A percentile compares a stretch with the other conserved stretches of the same genome.
These are phyloP conservation scores for Wickerhamomyces bisporus DNA, from an alignment of 805 yeast species.

Conservation along the genomic window DNA sequence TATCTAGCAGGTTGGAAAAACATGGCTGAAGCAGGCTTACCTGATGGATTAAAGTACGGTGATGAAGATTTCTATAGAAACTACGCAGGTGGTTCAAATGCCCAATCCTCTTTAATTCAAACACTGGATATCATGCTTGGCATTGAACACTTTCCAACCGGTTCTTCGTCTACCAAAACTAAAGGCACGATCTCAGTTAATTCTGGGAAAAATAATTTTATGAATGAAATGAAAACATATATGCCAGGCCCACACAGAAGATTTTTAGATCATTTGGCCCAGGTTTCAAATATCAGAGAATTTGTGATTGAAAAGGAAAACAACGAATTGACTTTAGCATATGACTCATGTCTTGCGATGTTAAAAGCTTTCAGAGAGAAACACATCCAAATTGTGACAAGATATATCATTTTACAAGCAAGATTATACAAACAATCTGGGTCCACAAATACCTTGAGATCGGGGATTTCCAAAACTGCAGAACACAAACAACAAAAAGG, in stretches of 20 bases:
- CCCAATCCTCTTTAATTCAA: constrained; percentile 87
- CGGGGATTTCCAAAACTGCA: constrained; percentile 50
- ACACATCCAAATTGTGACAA: constrained; percentile 87
- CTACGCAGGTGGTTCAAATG: constrained; percentile 89
- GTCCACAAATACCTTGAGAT: constrained; percentile 52
- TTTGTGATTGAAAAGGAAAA: constrained; percentile 47
- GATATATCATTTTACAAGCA: constrained; percentile 81
- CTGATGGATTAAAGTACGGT: constrained; percentile 76
- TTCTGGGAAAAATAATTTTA: constrained; percentile 43
- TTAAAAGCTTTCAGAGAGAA: constrained; percentile 84
- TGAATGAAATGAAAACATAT: constrained; percentile 78
- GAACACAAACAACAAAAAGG: constrained; percentile 61
- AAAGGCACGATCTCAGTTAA: constrained; percentile 21
- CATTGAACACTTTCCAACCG: constrained; percentile 77
- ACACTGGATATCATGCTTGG: constrained; percentile 72
- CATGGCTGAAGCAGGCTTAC: constrained; percentile 82
- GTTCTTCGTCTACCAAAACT: constrained; percentile 32
- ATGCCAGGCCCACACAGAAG: constrained; percentile 87
- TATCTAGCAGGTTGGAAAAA: constrained; percentile 92
- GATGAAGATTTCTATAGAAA: constrained; percentile 47
- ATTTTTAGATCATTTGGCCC: constrained; percentile 58
- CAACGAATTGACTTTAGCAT: constrained; percentile 61
- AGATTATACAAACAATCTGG: constrained; percentile 49
- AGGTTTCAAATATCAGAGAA: constrained; percentile 55
- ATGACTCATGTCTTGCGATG: constrained; percentile 88